Evolutionary conservation across 495 filamentous ascomycete genomes (phyloP).

Genomic region (Neurospora cerealis): DNA sequence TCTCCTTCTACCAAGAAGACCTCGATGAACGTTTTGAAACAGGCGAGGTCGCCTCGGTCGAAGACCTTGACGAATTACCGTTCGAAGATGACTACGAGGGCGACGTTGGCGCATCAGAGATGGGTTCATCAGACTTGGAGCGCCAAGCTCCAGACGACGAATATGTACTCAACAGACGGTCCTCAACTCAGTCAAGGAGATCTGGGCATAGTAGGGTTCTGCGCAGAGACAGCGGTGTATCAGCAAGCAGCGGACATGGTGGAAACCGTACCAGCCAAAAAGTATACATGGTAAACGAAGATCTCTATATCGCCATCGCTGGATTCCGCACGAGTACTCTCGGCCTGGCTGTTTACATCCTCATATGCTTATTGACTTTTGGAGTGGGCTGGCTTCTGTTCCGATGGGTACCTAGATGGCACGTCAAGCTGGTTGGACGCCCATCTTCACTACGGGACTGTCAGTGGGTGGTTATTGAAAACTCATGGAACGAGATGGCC

Average conservation of each 20-base stretch:
- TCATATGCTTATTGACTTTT: constrained; percentile 57
- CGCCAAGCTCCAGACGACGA: constrained; percentile 25
- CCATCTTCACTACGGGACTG: constrained; percentile 58
- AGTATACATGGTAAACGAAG: constrained; percentile 84
- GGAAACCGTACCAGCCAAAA: constrained; percentile 67
- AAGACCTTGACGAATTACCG: constrained; percentile 29
- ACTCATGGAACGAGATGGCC: constrained; percentile 89
- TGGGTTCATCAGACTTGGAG: constrained; percentile 34
- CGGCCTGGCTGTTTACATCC: constrained; percentile 58
- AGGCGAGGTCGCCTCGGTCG: constrained; percentile 3
- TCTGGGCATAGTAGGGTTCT: constrained; percentile 69
- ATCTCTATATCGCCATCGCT: constrained; percentile 83
- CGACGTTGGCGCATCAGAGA: constrained; percentile 30
- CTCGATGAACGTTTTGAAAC: constrained; percentile 31
- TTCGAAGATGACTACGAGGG: constrained; percentile 31
- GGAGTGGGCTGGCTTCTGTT: constrained; percentile 77
- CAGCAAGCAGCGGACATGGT: constrained; percentile 49
- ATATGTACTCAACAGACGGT: constrained; percentile 29
- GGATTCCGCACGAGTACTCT: constrained; percentile 69
- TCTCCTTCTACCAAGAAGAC: constrained; percentile 73
- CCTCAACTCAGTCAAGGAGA: constrained; percentile 37
- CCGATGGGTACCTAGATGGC: constrained; percentile 84
- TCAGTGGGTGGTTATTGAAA: constrained; percentile 89
- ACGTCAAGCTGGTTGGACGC: constrained; percentile 63
- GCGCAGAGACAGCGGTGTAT: constrained; percentile 46